Evolutionary conservation across 805 yeast species (phyloP).

Genomic region (Naumovozyma castellii): DNA sequence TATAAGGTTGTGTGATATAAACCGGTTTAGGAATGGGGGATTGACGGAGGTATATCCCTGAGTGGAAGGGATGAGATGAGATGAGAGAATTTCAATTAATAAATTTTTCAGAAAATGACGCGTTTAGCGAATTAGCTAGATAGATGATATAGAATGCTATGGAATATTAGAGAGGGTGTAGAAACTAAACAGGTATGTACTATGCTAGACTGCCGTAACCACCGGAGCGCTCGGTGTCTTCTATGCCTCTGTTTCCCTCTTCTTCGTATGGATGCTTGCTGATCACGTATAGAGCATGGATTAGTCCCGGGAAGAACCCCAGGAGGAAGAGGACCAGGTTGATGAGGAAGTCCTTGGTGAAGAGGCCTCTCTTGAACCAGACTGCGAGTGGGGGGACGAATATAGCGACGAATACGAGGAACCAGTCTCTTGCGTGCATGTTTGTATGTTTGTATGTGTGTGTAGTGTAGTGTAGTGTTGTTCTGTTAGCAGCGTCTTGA

Average conservation of each 20-base stretch:
- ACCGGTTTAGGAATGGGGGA: no score
- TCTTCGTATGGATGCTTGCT: slow-evolving; percentile 1
- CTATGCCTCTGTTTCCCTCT: background rate
- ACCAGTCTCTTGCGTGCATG: slow-evolving; percentile 40
- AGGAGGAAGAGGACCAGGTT: slow-evolving; percentile 51
- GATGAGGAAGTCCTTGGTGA: slow-evolving; percentile 34
- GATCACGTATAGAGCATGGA: slow-evolving; percentile 62
- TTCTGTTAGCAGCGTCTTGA: no score
- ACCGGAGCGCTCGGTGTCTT: background rate
- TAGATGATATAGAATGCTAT: no score
- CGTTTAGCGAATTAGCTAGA: no score
- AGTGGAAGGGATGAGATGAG: no score
- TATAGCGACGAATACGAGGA: slow-evolving; percentile 56
- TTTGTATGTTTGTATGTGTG: background rate
- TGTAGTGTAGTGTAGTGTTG: background rate
- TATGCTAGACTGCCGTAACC: background rate
- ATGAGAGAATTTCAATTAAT: no score
- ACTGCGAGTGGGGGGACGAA: slow-evolving; percentile 70
- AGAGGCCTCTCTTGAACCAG: slow-evolving; percentile 52
- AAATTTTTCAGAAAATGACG: no score
- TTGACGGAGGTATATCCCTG: no score
- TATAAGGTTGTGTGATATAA: no score
- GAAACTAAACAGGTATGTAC: no score
- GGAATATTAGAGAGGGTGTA: no score
- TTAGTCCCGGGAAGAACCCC: slow-evolving; percentile 61